Conservation (phyloP, 805 yeast genomes). For the Candida maesae region DNA sequence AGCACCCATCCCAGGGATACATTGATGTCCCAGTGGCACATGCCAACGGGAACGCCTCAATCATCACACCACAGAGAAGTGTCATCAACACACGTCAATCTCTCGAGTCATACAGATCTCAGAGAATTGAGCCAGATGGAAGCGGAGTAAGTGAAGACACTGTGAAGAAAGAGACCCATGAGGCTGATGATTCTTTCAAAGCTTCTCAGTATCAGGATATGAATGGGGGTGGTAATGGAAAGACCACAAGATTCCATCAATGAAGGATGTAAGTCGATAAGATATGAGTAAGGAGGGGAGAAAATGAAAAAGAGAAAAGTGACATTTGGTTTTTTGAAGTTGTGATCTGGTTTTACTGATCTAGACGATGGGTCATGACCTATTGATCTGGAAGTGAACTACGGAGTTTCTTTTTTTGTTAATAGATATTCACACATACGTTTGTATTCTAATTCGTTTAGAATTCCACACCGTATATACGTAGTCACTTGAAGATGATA, state of each 20-base stretch:
- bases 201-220: background rate
- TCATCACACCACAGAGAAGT: background rate
- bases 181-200: constrained; percentile 10
- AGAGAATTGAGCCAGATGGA: constrained; percentile 16
- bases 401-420: background rate
- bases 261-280: background rate
- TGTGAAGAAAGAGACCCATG: constrained; percentile 24
- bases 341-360: no score
- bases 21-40: constrained; percentile 14
- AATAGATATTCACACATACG: background rate
- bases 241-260: constrained; percentile 26
- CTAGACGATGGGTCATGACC: no score
- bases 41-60: background rate
- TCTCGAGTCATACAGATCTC: constrained; percentile 7
- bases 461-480: background rate
- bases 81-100: constrained; percentile 6
- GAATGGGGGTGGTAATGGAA: constrained; percentile 23
- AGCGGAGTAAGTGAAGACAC: constrained; percentile 25
- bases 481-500: background rate
- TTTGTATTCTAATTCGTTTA: background rate
- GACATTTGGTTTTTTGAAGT: no score
- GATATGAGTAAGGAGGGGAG: no score
- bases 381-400: no score
- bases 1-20: constrained; percentile 12
- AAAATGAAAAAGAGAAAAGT: no score